Percentiles rank a stretch among this genome's conserved stretches.
Evolutionary conservation across 345 rosid species (phyloP).

Genomic region (Linum tenue): DNA sequence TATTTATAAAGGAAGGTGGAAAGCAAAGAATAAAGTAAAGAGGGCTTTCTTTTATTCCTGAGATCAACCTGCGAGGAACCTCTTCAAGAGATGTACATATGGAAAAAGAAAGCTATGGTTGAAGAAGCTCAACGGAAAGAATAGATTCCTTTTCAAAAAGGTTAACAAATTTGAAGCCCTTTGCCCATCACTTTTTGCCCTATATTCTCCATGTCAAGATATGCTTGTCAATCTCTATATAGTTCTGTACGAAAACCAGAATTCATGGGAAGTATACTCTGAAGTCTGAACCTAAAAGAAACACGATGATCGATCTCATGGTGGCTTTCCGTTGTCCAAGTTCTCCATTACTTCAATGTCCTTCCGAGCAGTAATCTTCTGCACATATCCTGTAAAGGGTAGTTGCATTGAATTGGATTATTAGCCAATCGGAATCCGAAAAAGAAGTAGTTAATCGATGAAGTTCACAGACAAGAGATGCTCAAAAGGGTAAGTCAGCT

Average conservation of each 20-base stretch:
- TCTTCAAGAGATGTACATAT: conserved; percentile 10
- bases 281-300: conserved; percentile 6
- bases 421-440: not conserved
- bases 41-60: conserved; percentile 13
- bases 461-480: not conserved
- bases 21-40: not conserved
- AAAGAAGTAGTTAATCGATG: not conserved
- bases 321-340: conserved; percentile 62
- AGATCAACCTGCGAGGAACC: conserved; percentile 2
- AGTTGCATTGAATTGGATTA: not conserved
- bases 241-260: conserved; percentile 12
- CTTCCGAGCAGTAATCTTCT: conserved; percentile 78
- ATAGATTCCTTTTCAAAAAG: conserved; percentile 26
- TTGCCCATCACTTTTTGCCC: conserved; percentile 4
- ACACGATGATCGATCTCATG: conserved; percentile 22
- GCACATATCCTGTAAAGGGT: conserved; percentile 65
- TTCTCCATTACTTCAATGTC: conserved; percentile 84
- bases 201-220: conserved; percentile 3
- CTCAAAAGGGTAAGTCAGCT: too few species aligned
- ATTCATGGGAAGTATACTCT: conserved; percentile 9
- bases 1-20: not conserved
- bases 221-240: conserved; percentile 10
- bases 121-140: conserved; percentile 13
- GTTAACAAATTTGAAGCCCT: conserved; percentile 21
- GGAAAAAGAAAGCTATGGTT: conserved; percentile 7